A percentile compares a stretch with the other conserved stretches of the same genome.
These are phyloP conservation scores for Lentinula sp. DNA, from an alignment of 768 basidiomycete species.

Conservation along the genomic window DNA sequence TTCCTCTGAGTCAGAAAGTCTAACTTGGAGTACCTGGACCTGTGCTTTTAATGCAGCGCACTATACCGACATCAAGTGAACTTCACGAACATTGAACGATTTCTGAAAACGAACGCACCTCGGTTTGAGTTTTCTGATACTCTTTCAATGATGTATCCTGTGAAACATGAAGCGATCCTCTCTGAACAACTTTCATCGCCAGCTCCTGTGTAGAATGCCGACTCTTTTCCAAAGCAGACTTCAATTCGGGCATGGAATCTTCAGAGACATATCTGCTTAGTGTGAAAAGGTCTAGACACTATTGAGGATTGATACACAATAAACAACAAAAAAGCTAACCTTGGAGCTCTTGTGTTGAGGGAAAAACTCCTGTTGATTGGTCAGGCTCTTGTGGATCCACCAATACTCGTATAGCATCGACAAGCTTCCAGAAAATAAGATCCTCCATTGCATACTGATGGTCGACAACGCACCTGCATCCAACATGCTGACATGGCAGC, in stretches of 20 bases:
- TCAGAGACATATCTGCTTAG: constrained; percentile 32
- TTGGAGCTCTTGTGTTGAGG: constrained; percentile 32
- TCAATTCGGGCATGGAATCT: constrained; percentile 29
- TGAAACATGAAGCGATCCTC: constrained; percentile 24
- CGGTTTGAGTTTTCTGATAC: constrained; percentile 50
- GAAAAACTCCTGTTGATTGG: constrained; percentile 41
- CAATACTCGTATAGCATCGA: constrained; percentile 59
- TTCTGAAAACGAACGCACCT: constrained; percentile 36
- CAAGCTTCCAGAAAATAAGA: constrained; percentile 35
- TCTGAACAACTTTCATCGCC: constrained; percentile 48
- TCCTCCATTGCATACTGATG: constrained; percentile 1
- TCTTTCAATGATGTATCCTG: constrained; percentile 32
- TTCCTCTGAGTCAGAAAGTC: constrained; percentile 43
- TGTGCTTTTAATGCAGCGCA: constrained; percentile 55
- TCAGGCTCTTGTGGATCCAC: constrained; percentile 16
- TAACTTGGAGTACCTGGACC: constrained; percentile 40
- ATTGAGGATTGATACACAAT: constrained; percentile 4
- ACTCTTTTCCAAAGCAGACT: constrained; percentile 45
- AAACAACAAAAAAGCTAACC: constrained; percentile 22
- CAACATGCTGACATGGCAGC: constrained; percentile 76
- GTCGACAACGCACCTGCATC: constrained; percentile 49
- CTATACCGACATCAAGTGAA: constrained; percentile 26
- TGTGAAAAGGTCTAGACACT: constrained; percentile 37
- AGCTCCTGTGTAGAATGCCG: constrained; percentile 54
- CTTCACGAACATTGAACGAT: constrained; percentile 1